Base-by-base conservation (phyloP, 2,329 filamentous ascomycete species). In the Xylariaceae sp. region DNA sequence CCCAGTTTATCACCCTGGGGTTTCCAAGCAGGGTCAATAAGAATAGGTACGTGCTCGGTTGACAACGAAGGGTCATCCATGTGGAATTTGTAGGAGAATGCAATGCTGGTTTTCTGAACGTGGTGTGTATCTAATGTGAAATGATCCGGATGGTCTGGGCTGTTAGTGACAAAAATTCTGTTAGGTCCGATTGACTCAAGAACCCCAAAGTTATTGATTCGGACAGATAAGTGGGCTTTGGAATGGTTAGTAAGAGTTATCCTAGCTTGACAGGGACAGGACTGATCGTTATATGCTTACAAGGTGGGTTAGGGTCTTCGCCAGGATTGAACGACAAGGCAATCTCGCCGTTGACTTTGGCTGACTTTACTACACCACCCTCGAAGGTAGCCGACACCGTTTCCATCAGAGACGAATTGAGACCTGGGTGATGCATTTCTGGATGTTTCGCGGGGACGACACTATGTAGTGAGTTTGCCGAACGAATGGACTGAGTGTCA, bases 111-210 rank as follows among this genome's bases (percentile, higher is more conserved):
- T 60, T 85, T 83, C 59, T 83, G 76, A 53, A 96, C 80, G 64
- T 85, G 83, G 12, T 83, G 76, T 6, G 94, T 71, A 54, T 91
- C 82, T 31, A 99, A 73, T 0, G 75, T 81, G 70, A 95, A 99
- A 63, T 92, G 86, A 51, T 95, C 91, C 3, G 86, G 79, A 50
- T 80, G 83, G 10, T 86, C 82, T 1, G 76, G 64, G 1, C 74
- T 75, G 58, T 90, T 86, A 31, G 85, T 82, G 45, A 97, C 84
- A 69, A 97, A 95, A 49, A 90, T 88, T 39, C 90, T 89, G 66
- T 99, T 99, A 1, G 91, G 90, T 0, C 90, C 91, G 49, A 99
- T 91, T 62, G 89, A 90, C 62, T 97, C 94, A 6, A 99, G 78
- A n/a, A 81, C 79, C 10, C 85, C 72, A 65, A 95, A 96, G 65